These are phyloP conservation scores for Trichoderma sp. DNA, from an alignment of 2,329 filamentous ascomycete species.

Conservation along the genomic window DNA sequence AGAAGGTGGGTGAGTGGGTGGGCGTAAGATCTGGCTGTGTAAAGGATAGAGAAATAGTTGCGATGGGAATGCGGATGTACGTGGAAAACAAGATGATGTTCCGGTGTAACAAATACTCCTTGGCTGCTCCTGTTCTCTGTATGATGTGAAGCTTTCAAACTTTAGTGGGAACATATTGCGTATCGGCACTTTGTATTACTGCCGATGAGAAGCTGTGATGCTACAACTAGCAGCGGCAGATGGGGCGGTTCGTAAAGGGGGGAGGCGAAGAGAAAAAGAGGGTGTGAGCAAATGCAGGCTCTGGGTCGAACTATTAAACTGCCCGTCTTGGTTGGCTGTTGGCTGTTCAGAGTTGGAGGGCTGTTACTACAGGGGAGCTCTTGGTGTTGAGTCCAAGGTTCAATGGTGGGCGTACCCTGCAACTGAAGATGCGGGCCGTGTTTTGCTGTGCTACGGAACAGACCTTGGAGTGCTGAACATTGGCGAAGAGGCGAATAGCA, in stretches of 20 bases:
- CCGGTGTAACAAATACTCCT: background rate
- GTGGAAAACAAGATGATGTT: background rate
- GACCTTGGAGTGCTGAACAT: background rate
- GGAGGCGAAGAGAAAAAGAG: background rate
- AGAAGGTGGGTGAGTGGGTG: background rate
- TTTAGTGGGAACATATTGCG: background rate
- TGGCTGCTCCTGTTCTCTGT: background rate
- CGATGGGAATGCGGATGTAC: background rate
- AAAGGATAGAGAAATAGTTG: background rate
- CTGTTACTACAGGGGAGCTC: too few relatives aligned
- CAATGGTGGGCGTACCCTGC: background rate
- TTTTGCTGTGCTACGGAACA: background rate
- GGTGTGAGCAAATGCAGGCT: constrained; percentile 5
- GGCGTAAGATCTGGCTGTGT: background rate
- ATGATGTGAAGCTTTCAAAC: background rate
- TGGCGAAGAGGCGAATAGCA: background rate
- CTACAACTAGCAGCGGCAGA: background rate
- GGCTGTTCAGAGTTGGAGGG: background rate
- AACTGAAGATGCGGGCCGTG: background rate
- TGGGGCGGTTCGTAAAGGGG: background rate
- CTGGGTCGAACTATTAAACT: background rate
- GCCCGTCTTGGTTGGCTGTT: background rate
- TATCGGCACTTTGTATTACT: background rate
- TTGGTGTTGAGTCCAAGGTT: background rate
- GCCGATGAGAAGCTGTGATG: background rate